A percentile compares a stretch with the other conserved stretches of the same genome.
phyloP scores from a whole-genome alignment of 208 protist species.

The Trypanosoma lewisi region DNA sequence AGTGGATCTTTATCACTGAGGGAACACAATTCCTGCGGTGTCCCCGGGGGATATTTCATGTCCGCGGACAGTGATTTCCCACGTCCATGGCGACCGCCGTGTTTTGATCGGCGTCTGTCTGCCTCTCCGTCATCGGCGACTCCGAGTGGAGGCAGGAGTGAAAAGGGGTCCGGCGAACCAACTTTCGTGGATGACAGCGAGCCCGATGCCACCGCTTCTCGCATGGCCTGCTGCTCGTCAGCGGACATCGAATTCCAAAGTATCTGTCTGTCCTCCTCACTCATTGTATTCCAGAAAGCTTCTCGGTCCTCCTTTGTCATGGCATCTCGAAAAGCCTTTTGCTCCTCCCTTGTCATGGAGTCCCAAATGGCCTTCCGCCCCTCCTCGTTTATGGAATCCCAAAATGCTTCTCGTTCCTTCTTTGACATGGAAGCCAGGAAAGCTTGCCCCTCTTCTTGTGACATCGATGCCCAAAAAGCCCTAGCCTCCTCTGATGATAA shows the following conservation, averaged over 20 bases:
- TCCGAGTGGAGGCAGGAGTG: too few relatives aligned
- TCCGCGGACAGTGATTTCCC: neutral
- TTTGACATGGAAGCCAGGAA: neutral
- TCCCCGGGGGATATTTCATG: neutral
- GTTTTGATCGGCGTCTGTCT: too few relatives aligned
- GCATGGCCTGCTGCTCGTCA: too few relatives aligned
- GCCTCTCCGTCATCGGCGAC: too few relatives aligned
- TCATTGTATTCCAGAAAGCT: too few relatives aligned
- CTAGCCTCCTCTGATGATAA: neutral
- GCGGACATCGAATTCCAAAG: too few relatives aligned
- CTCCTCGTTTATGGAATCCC: neutral
- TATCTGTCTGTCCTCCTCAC: too few relatives aligned
- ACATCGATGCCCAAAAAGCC: neutral
- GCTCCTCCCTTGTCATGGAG: neutral
- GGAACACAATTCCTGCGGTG: neutral
- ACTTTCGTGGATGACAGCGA: too few relatives aligned
- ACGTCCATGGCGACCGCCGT: neutral
- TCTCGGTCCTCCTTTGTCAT: too few relatives aligned
- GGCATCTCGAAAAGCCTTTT: too few relatives aligned
- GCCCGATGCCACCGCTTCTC: too few relatives aligned
- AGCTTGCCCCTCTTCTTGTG: neutral
- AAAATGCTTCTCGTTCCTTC: neutral
- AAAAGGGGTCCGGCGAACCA: too few relatives aligned
- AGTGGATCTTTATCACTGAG: neutral
- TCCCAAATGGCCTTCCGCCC: neutral